Base-by-base conservation (phyloP, 2,329 filamentous ascomycete genomes). In the Cyphellophora attinorum region DNA sequence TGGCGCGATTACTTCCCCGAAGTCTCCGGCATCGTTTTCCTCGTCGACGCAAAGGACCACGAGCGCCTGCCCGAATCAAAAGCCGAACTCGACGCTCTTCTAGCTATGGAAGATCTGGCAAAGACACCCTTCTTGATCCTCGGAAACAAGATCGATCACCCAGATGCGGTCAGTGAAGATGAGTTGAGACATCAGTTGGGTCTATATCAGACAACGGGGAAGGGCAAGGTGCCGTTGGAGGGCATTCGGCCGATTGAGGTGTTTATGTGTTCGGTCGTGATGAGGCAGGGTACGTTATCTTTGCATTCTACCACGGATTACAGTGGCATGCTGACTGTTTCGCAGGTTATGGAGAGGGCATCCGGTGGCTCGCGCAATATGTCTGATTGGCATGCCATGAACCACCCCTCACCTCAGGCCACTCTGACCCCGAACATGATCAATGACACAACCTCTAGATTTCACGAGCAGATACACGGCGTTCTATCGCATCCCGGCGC, bases 181-280 rank as follows among this genome's bases (percentile, higher is more conserved):
- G 85, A 95, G 68, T 74, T 96, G 56, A 77, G 91, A 61, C 81
- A 89, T 59, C 82, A 88, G 60, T 72, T 98, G 39, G 91, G 91
- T 44, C 66, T 98, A 54, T 96, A 93, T 67, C 89, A 96, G 66
- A 94, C 88, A 37, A 94, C 85, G 42, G 88, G 88, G 53, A 94
- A 95, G 75, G 86, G 86, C 63, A 93, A 93, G 73, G 80, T 93
- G 44, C 84, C 81, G 45, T 71, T 91, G 49, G 88, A 94, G 69
- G 85, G 85, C 19, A 93, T 94, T 62, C 74, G 88, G 51, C 85
- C 88, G 15, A 89, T 98, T 55, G 91, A 98, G 73, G 76, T 96
- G 45, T 96, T 96, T 65, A 93, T 98, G 91, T 96, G 88, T 75
- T 93, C 85, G 53, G 88, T 96, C 50, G 89, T 96, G 44, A 94